Evolutionary conservation across 2,329 filamentous ascomycete genomes (phyloP), one percentile per base, ranked within the genome.

Genomic region (Microcera coccophila): DNA sequence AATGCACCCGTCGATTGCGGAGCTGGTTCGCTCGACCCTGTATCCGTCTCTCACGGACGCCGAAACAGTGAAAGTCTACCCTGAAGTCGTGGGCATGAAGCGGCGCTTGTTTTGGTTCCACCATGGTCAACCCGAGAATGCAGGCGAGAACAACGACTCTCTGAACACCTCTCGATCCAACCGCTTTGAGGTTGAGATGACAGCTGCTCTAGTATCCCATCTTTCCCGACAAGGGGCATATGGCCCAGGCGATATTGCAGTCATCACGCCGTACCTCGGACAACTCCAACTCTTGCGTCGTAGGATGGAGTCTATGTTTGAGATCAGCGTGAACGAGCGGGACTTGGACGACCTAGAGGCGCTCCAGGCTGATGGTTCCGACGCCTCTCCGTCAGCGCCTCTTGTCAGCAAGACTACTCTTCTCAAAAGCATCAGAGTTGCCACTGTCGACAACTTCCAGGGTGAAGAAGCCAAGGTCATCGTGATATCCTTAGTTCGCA

Each of bases 371-470:
- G n/a, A n/a, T n/a, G n/a, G n/a, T n/a, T n/a, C n/a, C n/a, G n/a
- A n/a, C n/a, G n/a, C 36, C 5, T n/a, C n/a, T n/a, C n/a, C n/a
- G n/a, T n/a, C n/a, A n/a, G n/a, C n/a, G n/a, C n/a, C n/a, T n/a
- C n/a, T n/a, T n/a, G n/a, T n/a, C n/a, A n/a, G 50, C 57, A 59
- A 28, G 52, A 64, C 4, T 70, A 64, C 0, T 64, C 82, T 10
- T 0, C 55, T 73, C 0, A 65, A 75, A n/a, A 68, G 66, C 2
- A 59, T 85, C 3, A 66, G 78, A 4, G 61, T 84, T 0, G 81
- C 83, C 0, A 88, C 82, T 0, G 75, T 88, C 0, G 83, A 87
- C 59, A 90, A 89, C 49, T 90, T 87, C 42, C 84, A 90, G 53
- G 86, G 85, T 0, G 85, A 90, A 56, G 85, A 90, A 54, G 81